Evolutionary conservation across 805 yeast genomes (phyloP).

Genomic region (Yamadazyma endophytica): DNA sequence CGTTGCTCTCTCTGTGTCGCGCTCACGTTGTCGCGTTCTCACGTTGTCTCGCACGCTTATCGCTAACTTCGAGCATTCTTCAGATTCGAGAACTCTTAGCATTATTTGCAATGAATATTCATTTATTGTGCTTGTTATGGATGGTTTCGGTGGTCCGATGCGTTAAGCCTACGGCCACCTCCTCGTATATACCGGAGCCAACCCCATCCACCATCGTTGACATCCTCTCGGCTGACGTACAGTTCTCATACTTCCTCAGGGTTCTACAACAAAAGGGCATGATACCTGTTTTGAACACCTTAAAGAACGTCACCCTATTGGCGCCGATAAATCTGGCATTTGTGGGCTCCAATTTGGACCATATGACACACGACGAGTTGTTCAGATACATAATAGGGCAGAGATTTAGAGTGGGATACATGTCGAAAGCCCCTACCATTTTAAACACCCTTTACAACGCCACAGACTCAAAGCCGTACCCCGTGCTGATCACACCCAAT

Average conservation of each 20-base stretch:
- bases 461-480: conserved; percentile 14
- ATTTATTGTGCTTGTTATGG: too few relatives aligned
- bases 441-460: conserved; percentile 26
- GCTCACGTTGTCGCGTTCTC: too few relatives aligned
- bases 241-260: conserved; percentile 61
- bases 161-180: neutral
- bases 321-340: conserved; percentile 85
- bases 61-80: too few relatives aligned
- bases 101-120: too few relatives aligned
- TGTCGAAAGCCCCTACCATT: conserved; percentile 19
- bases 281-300: conserved; percentile 55
- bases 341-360: conserved; percentile 13
- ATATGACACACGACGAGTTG: conserved; percentile 8
- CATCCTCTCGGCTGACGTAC: conserved; percentile 60
- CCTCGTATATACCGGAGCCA: conserved; percentile 11
- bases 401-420: conserved; percentile 26
- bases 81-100: too few relatives aligned
- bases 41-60: too few relatives aligned
- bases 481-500: conserved; percentile 21
- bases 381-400: conserved; percentile 31
- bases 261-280: conserved; percentile 59
- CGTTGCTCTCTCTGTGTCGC: neutral
- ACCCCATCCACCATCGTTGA: conserved; percentile 56
- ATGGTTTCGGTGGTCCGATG: too few relatives aligned
- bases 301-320: conserved; percentile 63